Conservation (phyloP, 202 grass and related monocot species). For the Musa balbisiana region DNA sequence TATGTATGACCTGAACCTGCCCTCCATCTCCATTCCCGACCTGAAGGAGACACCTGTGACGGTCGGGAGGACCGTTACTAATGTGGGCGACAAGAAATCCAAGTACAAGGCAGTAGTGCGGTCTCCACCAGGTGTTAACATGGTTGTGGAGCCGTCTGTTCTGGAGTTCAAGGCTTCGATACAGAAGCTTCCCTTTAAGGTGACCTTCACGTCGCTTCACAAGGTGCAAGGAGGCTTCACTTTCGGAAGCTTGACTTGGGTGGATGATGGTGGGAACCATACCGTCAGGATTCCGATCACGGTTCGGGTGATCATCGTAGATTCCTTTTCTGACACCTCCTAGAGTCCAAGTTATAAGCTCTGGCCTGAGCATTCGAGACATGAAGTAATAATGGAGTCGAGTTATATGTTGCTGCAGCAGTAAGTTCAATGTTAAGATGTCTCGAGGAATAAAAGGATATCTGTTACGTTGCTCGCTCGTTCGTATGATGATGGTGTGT, state of each 20-base stretch:
- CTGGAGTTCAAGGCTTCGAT: constrained; percentile 14
- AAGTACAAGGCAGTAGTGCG: constrained; percentile 9
- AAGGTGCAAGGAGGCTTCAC: neutral
- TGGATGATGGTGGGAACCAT: too few species aligned
- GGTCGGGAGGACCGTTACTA: neutral
- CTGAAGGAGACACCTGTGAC: neutral
- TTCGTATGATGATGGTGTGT: too few species aligned
- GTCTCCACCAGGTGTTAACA: constrained; percentile 30
- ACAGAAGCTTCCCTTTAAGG: neutral
- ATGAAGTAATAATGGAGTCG: too few species aligned
- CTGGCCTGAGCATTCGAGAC: too few species aligned
- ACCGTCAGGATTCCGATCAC: constrained; percentile 31
- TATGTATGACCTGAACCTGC: neutral
- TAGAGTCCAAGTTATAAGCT: too few species aligned
- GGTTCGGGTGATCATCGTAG: neutral
- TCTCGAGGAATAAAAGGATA: too few species aligned
- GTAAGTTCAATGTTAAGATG: too few species aligned
- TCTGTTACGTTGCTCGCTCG: too few species aligned
- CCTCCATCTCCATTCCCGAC: neutral
- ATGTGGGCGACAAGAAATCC: constrained; percentile 26
- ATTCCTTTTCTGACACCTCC: neutral
- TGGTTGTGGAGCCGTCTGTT: constrained; percentile 25
- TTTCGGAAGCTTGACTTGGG: constrained; percentile 6
- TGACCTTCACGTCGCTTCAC: neutral
- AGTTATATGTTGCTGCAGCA: too few species aligned